Evolutionary conservation across 345 rosid species (phyloP).

Genomic region (Angophora floribunda): DNA sequence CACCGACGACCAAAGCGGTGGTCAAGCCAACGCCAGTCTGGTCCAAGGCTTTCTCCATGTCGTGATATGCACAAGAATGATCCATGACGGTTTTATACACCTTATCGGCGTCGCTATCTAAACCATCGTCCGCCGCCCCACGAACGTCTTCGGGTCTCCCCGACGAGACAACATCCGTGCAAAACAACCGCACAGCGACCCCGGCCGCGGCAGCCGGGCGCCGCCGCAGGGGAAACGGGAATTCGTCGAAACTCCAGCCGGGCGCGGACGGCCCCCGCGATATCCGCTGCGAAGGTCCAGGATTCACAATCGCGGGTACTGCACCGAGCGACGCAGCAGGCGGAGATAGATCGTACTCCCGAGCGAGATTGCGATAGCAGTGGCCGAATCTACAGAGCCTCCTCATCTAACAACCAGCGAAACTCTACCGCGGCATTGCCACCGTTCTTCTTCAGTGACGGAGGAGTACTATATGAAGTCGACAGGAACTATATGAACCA

Average conservation of each 20-base stretch:
- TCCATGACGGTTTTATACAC: slow-evolving; percentile 34
- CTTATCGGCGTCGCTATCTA: slow-evolving; percentile 30
- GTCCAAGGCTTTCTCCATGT: slow-evolving; percentile 60
- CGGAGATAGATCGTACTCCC: neutral
- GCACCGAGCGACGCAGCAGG: neutral
- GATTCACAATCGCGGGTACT: neutral
- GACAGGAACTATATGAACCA: neutral
- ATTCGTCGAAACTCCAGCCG: neutral
- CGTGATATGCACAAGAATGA: slow-evolving; percentile 22
- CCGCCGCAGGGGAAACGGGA: neutral
- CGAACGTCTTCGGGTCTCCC: neutral
- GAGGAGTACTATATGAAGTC: neutral
- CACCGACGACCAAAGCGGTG: slow-evolving; percentile 44
- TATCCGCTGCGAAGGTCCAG: neutral
- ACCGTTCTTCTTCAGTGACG: neutral
- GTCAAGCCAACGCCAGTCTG: slow-evolving; percentile 37
- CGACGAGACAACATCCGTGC: neutral
- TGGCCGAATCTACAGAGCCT: neutral
- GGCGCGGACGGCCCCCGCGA: neutral
- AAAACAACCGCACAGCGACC: neutral
- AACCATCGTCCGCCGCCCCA: slow-evolving; percentile 1
- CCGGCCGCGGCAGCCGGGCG: neutral
- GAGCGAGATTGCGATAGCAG: neutral
- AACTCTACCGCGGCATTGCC: neutral
- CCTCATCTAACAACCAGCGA: neutral